Base-by-base conservation (phyloP, 2,329 filamentous ascomycete species). In the Byssothecium circinans region DNA sequence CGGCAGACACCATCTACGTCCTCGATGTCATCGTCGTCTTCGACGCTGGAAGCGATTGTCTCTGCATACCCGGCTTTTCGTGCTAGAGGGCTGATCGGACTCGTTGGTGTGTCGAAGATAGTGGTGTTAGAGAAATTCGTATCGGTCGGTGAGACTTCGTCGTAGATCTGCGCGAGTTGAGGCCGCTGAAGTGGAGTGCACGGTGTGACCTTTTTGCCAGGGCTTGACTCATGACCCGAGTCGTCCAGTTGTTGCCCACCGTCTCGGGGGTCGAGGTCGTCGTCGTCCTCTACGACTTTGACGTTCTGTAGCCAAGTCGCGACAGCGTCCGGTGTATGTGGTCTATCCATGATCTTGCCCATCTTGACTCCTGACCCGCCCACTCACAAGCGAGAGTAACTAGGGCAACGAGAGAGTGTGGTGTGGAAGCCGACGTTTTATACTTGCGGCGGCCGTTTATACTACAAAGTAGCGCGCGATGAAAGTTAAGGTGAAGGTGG, bases 91-190 rank as follows among this genome's bases (percentile, higher is more conserved):
- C 6, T 32, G 14, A 12, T 8, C 29, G 29, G 8, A 14, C 10
- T 32, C 29, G 14, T 8, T 8, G 29, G 29, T 32, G 29, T 39
- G 34, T 63, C 60, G 52, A 66, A 67, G 33, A 67, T 41, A n/a
- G 18, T 45, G 53, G n/a, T 43, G 12, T 6, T 41, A 4, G 61
- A 63, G 42, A 64, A 66, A 2, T 42, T 49, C 1, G 62, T 63
- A 15, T 64, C 49, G 1, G 62, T 66, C 7, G 62, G 64, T 19
- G 62, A 67, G 2, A 51, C 10, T 3, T 57, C 49, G 1, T 55
- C 45, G 7, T 45, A 14, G 10, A 5, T 20, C 4, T 39, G 8
- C 8, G 23, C 12, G 15, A 29, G 14, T 14, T 23, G 12, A 8
- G 18, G 37, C 18, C 30, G 30, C 4, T 22, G 23, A 2, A 23